phyloP scores from a whole-genome alignment of 202 grass and related monocot species.

The Zizania palustris region DNA sequence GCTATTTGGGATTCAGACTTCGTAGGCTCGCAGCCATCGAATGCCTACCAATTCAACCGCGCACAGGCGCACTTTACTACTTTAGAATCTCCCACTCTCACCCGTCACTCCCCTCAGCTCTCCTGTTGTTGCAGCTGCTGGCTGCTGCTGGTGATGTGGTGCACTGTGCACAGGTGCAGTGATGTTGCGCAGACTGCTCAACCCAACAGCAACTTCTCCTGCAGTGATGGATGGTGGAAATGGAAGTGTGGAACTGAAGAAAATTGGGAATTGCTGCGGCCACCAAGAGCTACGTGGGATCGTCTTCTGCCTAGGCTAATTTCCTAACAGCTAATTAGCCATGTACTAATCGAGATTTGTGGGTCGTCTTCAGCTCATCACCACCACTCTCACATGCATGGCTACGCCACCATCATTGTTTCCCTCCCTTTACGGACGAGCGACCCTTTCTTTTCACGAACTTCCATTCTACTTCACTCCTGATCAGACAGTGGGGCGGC shows the following conservation, averaged over 20 bases:
- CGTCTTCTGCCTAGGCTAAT: background rate
- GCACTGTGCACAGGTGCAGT: no score
- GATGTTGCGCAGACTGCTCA: no score
- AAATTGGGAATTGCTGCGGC: background rate
- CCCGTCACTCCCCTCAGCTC: background rate
- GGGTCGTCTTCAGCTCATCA: background rate
- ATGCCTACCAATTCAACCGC: background rate
- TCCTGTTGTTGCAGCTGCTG: background rate
- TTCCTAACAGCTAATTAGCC: background rate
- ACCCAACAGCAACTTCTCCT: no score
- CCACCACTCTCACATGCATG: no score
- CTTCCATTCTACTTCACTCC: background rate
- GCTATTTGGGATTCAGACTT: background rate
- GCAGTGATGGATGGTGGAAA: no score
- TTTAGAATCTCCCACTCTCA: background rate
- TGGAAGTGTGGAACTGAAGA: background rate
- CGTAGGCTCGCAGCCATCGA: background rate
- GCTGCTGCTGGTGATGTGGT: background rate
- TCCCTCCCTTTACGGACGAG: background rate
- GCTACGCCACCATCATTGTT: background rate
- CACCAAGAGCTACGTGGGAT: background rate
- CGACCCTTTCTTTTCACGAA: background rate
- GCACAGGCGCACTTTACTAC: background rate
- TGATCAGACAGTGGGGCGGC: no score
- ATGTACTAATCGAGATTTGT: background rate